These are phyloP conservation scores for Myriosclerotinia curreyana DNA, from an alignment of 2,329 filamentous ascomycete species.

Conservation along the genomic window DNA sequence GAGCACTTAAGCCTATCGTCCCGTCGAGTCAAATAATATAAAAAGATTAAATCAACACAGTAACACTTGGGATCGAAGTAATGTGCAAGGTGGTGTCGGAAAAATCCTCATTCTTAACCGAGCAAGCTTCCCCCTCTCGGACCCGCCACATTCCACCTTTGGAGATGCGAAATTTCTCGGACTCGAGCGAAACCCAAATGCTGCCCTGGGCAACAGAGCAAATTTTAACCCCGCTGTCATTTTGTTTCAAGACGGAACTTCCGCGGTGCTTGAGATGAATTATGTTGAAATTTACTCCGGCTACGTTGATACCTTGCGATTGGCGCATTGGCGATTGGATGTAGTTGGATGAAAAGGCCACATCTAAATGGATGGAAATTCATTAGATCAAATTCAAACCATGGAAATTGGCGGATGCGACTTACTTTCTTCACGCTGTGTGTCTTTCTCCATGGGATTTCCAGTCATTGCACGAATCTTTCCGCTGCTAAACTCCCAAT, in stretches of 20 bases:
- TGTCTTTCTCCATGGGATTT: conserved; percentile 22
- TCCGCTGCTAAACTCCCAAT: conserved; percentile 30
- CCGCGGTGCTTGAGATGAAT: conserved; percentile 12
- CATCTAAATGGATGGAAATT: conserved; percentile 18
- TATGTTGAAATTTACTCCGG: conserved; percentile 25
- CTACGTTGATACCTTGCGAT: conserved; percentile 23
- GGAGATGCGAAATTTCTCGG: conserved; percentile 25
- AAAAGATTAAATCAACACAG: not conserved
- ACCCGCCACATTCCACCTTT: conserved; percentile 30
- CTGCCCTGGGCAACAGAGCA: conserved; percentile 28
- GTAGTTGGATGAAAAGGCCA: conserved; percentile 32
- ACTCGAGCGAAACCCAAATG: conserved; percentile 26
- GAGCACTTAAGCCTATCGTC: conserved; percentile 40
- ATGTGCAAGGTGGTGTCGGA: not conserved
- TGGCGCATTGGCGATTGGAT: conserved; percentile 14
- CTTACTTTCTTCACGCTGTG: conserved; percentile 30
- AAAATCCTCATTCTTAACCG: conserved; percentile 12
- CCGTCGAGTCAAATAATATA: not conserved
- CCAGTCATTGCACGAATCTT: conserved; percentile 23
- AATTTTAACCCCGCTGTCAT: conserved; percentile 14
- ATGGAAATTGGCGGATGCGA: not conserved
- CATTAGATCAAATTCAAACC: not conserved
- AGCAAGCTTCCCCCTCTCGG: conserved; percentile 25
- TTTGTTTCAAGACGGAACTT: not conserved
- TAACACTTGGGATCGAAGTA: conserved; percentile 1